Conservation (phyloP, 2,329 filamentous ascomycete genomes). For the Ophiocordyceps camponoti-saundersi region DNA sequence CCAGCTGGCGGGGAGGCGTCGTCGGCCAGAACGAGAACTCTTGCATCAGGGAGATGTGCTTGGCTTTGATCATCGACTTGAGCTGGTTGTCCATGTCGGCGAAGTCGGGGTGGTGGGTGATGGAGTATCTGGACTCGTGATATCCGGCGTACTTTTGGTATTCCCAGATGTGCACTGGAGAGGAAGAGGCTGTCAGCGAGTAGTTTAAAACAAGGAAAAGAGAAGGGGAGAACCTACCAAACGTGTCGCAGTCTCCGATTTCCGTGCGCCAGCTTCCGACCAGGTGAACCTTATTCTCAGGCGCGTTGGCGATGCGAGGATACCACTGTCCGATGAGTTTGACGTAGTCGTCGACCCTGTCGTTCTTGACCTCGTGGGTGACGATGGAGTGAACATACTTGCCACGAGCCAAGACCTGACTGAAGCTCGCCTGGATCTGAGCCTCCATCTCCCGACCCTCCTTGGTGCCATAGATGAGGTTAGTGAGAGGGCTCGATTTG, state of each 20-base stretch:
- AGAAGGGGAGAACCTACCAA: slow-evolving; percentile 44
- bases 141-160: slow-evolving; percentile 96
- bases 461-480: slow-evolving; percentile 91
- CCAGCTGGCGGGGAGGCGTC: slow-evolving; percentile 71
- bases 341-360: slow-evolving; percentile 90
- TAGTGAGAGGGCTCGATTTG: slow-evolving; percentile 59
- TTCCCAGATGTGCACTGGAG: slow-evolving; percentile 93
- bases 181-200: neutral
- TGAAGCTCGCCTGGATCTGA: slow-evolving; percentile 92
- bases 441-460: slow-evolving; percentile 88
- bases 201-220: neutral
- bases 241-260: slow-evolving; percentile 92
- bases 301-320: slow-evolving; percentile 66
- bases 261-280: slow-evolving; percentile 98
- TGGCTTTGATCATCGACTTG: slow-evolving; percentile 67
- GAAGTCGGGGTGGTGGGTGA: slow-evolving; percentile 70
- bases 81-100: slow-evolving; percentile 70
- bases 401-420: slow-evolving; percentile 80
- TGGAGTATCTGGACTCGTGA: slow-evolving; percentile 76
- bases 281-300: slow-evolving; percentile 86
- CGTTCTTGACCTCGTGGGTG: slow-evolving; percentile 87
- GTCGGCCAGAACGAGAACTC: slow-evolving; percentile 99
- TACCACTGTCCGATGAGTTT: slow-evolving; percentile 84
- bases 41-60: slow-evolving; percentile 89
- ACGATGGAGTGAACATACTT: slow-evolving; percentile 99